These are phyloP conservation scores for Fusarium sp. DNA, from an alignment of 2,329 filamentous ascomycete species.

Conservation along the genomic window DNA sequence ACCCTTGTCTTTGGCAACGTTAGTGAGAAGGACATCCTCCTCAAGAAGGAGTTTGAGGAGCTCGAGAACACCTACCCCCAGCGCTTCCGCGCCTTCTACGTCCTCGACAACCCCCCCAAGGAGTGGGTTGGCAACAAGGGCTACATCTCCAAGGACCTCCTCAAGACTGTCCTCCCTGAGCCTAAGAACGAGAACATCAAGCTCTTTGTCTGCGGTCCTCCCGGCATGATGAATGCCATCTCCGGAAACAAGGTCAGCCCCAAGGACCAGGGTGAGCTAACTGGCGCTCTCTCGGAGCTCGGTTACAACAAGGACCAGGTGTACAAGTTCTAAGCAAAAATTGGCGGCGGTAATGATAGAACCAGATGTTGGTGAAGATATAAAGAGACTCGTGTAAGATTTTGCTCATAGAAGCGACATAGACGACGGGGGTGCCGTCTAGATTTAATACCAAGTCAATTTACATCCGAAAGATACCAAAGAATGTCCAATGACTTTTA, in stretches of 20 bases:
- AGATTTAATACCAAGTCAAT: conserved; percentile 38
- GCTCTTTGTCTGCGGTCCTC: conserved; percentile 95
- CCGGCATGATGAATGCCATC: conserved; percentile 91
- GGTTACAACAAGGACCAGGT: conserved; percentile 80
- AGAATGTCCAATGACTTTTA: too few species aligned
- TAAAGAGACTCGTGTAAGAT: conserved; percentile 38
- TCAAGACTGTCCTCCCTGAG: conserved; percentile 95
- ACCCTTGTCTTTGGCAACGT: conserved; percentile 95
- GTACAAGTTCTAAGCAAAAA: conserved; percentile 80
- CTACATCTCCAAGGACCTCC: conserved; percentile 86
- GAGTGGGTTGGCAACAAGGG: conserved; percentile 82
- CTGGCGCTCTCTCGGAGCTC: conserved; percentile 82
- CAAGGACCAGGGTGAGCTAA: conserved; percentile 92
- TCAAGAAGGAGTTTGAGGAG: conserved; percentile 84
- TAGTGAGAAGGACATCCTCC: conserved; percentile 86
- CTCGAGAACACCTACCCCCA: conserved; percentile 96
- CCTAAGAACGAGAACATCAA: conserved; percentile 94
- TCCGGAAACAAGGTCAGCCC: conserved; percentile 91
- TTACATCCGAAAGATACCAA: not conserved
- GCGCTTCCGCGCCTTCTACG: conserved; percentile 95
- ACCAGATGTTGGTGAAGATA: conserved; percentile 14
- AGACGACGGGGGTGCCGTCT: conserved; percentile 35
- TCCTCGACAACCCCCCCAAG: conserved; percentile 85
- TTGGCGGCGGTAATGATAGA: conserved; percentile 19
- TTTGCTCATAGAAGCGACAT: conserved; percentile 44